Evolutionary conservation across 2,329 filamentous ascomycete genomes (phyloP).

Genomic region (Diaporthe aspalathi): DNA sequence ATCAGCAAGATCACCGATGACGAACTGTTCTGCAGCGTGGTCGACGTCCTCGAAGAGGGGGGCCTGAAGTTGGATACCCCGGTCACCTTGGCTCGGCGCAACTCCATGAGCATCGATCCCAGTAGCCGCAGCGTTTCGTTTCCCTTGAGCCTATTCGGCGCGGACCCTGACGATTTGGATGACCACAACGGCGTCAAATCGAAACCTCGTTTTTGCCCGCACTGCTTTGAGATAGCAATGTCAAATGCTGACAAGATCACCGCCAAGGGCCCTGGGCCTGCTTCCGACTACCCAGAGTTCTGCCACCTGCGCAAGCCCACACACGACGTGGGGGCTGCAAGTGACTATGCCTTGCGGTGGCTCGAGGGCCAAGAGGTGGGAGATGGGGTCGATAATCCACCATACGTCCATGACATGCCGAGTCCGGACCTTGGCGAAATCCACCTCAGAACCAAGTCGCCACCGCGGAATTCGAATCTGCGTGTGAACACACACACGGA

Average conservation of each 20-base stretch:
- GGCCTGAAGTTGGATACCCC: conserved; percentile 9
- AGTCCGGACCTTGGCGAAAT: neutral
- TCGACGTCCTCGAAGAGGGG: conserved; percentile 23
- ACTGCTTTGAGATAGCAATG: conserved; percentile 34
- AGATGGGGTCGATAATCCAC: neutral
- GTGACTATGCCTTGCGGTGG: conserved; percentile 32
- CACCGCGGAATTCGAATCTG: neutral
- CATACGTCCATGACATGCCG: neutral
- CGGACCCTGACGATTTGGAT: conserved; percentile 17
- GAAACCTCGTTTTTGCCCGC: conserved; percentile 26
- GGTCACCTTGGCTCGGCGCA: conserved; percentile 13
- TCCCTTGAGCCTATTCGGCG: conserved; percentile 19
- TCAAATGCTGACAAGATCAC: conserved; percentile 7
- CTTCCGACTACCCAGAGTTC: conserved; percentile 20
- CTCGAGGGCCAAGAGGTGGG: conserved; percentile 6
- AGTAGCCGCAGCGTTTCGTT: conserved; percentile 18
- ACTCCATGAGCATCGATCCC: conserved; percentile 23
- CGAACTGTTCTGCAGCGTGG: conserved; percentile 31
- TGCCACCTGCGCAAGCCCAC: conserved; percentile 14
- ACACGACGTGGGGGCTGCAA: conserved; percentile 19
- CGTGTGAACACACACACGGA: neutral
- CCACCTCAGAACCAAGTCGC: neutral
- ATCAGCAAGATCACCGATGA: conserved; percentile 30
- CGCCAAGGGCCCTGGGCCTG: neutral
- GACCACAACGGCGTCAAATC: conserved; percentile 7